Conservation (phyloP, 2,329 filamentous ascomycete genomes). For the Plectosphaerella cucumerina region DNA sequence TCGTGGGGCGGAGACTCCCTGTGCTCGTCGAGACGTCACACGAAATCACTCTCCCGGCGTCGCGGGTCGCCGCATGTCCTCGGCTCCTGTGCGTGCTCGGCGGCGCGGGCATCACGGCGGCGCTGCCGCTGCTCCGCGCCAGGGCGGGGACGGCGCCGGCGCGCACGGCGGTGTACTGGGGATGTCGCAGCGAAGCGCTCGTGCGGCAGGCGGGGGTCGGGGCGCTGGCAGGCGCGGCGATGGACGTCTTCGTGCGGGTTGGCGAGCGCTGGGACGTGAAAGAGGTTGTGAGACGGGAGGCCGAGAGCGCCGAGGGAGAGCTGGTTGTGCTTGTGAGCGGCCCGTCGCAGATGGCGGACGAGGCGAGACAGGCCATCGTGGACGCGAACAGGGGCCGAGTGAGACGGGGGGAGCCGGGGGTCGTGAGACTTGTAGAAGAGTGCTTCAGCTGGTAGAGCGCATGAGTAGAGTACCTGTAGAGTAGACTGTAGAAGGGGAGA, state of each 20-base stretch:
- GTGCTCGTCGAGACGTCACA: background rate
- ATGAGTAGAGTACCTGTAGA: background rate
- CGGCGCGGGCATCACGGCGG: background rate
- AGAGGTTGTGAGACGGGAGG: slow-evolving; percentile 5
- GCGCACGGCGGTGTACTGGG: slow-evolving; percentile 2
- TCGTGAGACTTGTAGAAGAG: slow-evolving; percentile 2
- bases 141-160: background rate
- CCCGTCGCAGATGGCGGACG: slow-evolving; percentile 13
- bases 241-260: slow-evolving; percentile 1
- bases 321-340: slow-evolving; percentile 13
- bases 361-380: slow-evolving; percentile 9
- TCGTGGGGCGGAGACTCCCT: background rate
- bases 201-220: slow-evolving; percentile 3
- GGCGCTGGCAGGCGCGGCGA: background rate
- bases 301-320: background rate
- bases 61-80: background rate
- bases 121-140: slow-evolving; percentile 3
- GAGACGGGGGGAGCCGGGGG: background rate
- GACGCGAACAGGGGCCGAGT: slow-evolving; percentile 2
- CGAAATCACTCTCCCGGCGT: background rate
- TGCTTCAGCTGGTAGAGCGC: slow-evolving; percentile 1
- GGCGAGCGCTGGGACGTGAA: slow-evolving; percentile 4
- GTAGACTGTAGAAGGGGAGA: background rate
- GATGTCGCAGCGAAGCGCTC: slow-evolving; percentile 5
- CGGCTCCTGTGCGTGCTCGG: background rate